Percentiles rank a stretch among this genome's conserved stretches.
These are phyloP conservation scores for Citrus maxima DNA, from an alignment of 345 rosid species.

Conservation along the genomic window DNA sequence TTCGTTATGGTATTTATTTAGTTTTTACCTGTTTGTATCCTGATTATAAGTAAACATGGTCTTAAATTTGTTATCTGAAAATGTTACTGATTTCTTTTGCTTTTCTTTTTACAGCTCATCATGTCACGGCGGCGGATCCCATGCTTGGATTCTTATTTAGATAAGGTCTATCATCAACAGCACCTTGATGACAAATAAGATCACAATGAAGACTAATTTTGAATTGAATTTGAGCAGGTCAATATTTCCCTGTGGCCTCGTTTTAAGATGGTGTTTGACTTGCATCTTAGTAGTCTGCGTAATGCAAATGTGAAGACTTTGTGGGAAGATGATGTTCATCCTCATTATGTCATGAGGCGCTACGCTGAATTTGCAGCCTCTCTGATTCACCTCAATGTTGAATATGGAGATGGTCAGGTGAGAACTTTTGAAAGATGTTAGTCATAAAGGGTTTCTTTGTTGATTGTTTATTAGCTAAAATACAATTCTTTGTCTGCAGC, in stretches of 20 bases:
- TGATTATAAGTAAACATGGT: neutral
- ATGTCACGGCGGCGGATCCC: constrained; percentile 96
- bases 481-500: constrained; percentile 49
- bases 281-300: constrained; percentile 85
- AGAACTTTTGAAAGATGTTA: constrained; percentile 11
- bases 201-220: constrained; percentile 8
- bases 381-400: constrained; percentile 91
- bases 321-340: constrained; percentile 99
- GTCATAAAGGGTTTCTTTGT: neutral
- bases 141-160: constrained; percentile 95
- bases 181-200: constrained; percentile 1
- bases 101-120: constrained; percentile 53
- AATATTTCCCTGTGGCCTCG: constrained; percentile 98
- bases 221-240: constrained; percentile 54
- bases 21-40: neutral
- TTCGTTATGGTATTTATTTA: neutral
- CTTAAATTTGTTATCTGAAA: neutral
- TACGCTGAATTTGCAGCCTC: constrained; percentile 98
- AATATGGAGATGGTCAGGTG: constrained; percentile 97
- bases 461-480: neutral
- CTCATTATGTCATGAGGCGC: constrained; percentile 99
- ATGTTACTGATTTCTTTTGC: constrained; percentile 1
- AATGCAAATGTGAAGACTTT: constrained; percentile 82
- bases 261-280: constrained; percentile 91
- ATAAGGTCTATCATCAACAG: constrained; percentile 56